Percentiles rank a stretch among this genome's conserved stretches.
Conservation (phyloP, 345 rosid species). For the Tarenaya hassleriana region DNA sequence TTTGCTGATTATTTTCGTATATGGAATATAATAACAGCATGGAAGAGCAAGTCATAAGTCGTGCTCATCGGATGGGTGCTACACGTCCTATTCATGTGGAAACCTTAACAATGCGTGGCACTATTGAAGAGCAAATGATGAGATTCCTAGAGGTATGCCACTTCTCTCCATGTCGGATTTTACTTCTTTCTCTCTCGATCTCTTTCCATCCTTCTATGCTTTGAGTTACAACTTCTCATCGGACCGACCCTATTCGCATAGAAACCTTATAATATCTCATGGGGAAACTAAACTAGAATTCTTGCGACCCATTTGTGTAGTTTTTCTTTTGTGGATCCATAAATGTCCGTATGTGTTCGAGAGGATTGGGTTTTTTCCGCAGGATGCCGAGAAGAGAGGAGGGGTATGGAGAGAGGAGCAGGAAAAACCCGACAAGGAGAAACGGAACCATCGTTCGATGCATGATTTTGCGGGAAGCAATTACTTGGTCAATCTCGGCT, state of each 20-base stretch:
- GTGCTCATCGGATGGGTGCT: slow-evolving; percentile 95
- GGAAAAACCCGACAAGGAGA: slow-evolving; percentile 32
- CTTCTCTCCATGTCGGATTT: background rate
- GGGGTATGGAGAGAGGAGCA: slow-evolving; percentile 44
- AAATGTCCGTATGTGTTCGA: background rate
- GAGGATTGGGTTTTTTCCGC: background rate
- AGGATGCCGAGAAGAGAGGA: slow-evolving; percentile 65
- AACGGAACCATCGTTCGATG: slow-evolving; percentile 45
- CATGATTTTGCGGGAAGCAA: slow-evolving; percentile 91
- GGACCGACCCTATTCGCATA: background rate
- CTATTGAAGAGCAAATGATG: slow-evolving; percentile 91
- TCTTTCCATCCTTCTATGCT: background rate
- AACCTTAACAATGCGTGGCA: slow-evolving; percentile 84
- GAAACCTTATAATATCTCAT: too few relatives aligned
- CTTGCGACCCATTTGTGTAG: too few relatives aligned
- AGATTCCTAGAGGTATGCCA: slow-evolving; percentile 60
- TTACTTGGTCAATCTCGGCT: slow-evolving; percentile 61
- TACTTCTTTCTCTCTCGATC: background rate
- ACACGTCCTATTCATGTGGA: slow-evolving; percentile 77
- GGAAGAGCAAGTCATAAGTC: slow-evolving; percentile 96
- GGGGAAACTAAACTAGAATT: too few relatives aligned
- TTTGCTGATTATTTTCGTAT: slow-evolving; percentile 16
- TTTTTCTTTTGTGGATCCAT: slow-evolving; percentile 9
- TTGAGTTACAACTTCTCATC: background rate
- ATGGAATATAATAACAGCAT: slow-evolving; percentile 43